Percentiles rank a stretch among this genome's conserved stretches.
phyloP scores from a whole-genome alignment of 2,329 filamentous ascomycete species.

The Cryphonectria japonica region DNA sequence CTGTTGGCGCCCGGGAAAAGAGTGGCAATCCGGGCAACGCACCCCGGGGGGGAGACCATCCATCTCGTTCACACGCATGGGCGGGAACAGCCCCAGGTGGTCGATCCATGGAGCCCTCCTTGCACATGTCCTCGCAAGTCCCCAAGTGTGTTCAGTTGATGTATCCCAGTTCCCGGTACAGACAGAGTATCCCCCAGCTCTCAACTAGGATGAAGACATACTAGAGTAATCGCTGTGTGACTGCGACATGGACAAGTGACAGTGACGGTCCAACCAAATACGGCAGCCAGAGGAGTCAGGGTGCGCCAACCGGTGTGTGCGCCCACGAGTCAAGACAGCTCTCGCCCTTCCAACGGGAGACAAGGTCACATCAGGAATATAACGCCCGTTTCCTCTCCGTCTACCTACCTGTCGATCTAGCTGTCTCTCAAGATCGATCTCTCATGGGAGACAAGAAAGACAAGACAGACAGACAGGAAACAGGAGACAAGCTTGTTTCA shows the following conservation, averaged over 20 bases:
- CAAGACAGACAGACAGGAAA: not conserved
- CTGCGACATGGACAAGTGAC: not conserved
- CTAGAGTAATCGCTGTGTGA: not conserved
- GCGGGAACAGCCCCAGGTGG: not conserved
- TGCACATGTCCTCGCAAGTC: not conserved
- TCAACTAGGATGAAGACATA: not conserved
- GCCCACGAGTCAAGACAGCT: not conserved
- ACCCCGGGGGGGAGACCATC: constrained; percentile 2
- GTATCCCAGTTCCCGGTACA: not conserved
- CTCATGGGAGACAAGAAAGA: not conserved
- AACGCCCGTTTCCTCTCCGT: not conserved
- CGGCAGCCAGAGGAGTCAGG: not conserved
- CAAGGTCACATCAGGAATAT: not conserved
- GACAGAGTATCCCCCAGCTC: not conserved
- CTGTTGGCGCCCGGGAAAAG: constrained; percentile 26
- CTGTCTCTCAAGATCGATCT: not conserved
- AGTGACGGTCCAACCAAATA: not conserved
- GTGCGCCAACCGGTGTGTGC: not conserved
- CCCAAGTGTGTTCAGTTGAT: not conserved
- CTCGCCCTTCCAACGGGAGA: not conserved
- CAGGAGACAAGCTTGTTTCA: constrained; percentile 7
- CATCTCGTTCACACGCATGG: not conserved
- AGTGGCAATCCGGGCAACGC: constrained; percentile 16
- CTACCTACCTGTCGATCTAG: not conserved
- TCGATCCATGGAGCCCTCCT: not conserved